phyloP scores from a whole-genome alignment of 257 asterid genomes.

The Salvia miltiorrhiza region DNA sequence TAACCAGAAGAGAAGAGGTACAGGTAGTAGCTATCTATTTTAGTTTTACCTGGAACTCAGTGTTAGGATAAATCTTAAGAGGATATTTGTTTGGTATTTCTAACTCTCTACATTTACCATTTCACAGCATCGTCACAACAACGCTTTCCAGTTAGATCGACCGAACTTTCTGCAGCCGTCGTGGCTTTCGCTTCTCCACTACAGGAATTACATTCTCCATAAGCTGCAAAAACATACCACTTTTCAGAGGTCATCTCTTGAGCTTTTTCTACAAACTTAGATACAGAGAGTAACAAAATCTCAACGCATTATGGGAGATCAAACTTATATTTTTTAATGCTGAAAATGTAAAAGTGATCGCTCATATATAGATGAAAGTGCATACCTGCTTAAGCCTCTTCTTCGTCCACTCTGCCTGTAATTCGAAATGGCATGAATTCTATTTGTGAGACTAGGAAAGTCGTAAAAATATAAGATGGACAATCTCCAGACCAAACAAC shows the following conservation, averaged over 20 bases:
- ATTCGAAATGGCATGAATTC: slow-evolving; percentile 22
- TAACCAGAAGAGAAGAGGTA: no score
- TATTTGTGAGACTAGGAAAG: slow-evolving; percentile 23
- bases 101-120: not conserved
- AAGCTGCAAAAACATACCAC: slow-evolving; percentile 42
- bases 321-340: not conserved
- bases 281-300: no score
- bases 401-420: slow-evolving; percentile 69
- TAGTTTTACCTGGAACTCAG: no score
- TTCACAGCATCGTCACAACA: not conserved
- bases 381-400: slow-evolving; percentile 70
- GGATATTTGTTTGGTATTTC: not conserved
- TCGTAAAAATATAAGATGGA: slow-evolving; percentile 2
- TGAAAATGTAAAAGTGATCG: not conserved
- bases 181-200: slow-evolving; percentile 61
- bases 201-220: slow-evolving; percentile 81
- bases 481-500: not conserved
- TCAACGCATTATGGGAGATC: no score
- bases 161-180: slow-evolving; percentile 48
- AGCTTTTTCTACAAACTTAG: not conserved
- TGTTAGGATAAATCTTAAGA: no score
- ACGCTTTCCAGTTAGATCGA: slow-evolving; percentile 42
- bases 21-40: no score
- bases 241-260: not conserved
- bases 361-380: slow-evolving; percentile 4